Evolutionary conservation across 2,329 filamentous ascomycete genomes (phyloP).

Genomic region (Raffaelea ambrosiae): DNA sequence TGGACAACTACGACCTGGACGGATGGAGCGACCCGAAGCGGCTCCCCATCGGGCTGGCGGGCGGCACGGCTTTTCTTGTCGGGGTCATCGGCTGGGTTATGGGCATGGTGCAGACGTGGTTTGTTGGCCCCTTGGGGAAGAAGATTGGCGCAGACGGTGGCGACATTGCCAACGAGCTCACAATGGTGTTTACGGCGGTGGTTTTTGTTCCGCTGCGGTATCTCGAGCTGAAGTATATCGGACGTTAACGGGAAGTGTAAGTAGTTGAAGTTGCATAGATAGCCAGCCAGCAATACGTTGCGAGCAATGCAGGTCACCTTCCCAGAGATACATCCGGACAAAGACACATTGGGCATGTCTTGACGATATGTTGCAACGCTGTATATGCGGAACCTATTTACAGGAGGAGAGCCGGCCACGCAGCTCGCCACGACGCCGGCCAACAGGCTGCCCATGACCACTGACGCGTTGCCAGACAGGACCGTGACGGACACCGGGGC

Average conservation of each 20-base stretch:
- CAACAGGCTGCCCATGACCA: too few relatives aligned
- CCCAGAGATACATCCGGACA: too few relatives aligned
- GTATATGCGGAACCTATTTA: too few relatives aligned
- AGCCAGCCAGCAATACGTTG: too few relatives aligned
- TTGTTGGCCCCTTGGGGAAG: slow-evolving; percentile 34
- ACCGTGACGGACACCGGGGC: too few relatives aligned
- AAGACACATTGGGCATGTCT: too few relatives aligned
- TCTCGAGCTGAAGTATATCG: slow-evolving; percentile 37
- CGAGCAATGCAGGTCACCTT: too few relatives aligned
- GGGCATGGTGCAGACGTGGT: slow-evolving; percentile 52
- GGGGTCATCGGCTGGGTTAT: slow-evolving; percentile 41
- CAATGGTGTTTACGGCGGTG: slow-evolving; percentile 58
- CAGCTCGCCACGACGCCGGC: too few relatives aligned
- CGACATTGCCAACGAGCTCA: slow-evolving; percentile 44
- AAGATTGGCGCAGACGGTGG: slow-evolving; percentile 37
- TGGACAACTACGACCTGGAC: slow-evolving; percentile 37
- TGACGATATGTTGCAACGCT: too few relatives aligned
- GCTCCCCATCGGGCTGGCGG: slow-evolving; percentile 35
- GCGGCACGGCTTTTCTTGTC: slow-evolving; percentile 31
- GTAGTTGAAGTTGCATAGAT: too few relatives aligned
- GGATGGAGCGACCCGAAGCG: slow-evolving; percentile 35
- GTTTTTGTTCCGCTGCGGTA: slow-evolving; percentile 38
- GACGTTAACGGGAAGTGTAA: slow-evolving; percentile 25
- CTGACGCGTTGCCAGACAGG: too few relatives aligned
- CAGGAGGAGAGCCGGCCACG: too few relatives aligned